Conservation (phyloP, 495 filamentous ascomycete genomes). For the Aspergillus hancockii region DNA sequence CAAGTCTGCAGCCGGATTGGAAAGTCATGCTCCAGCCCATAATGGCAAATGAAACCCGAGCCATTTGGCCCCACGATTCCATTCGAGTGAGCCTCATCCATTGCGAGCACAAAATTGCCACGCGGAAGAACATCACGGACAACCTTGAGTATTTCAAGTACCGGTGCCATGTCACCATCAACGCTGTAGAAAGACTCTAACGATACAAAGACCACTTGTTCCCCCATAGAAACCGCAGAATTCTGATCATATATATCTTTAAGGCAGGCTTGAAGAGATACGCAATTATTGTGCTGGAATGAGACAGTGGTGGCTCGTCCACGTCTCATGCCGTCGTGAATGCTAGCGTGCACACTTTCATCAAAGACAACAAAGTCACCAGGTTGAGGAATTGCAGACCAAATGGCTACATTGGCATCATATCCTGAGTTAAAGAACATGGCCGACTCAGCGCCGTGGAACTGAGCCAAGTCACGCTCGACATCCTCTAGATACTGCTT, state of each 20-base stretch:
- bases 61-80: constrained; percentile 60
- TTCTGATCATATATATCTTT: constrained; percentile 13
- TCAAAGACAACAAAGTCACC: constrained; percentile 67
- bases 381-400: constrained; percentile 56
- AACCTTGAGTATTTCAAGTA: constrained; percentile 50
- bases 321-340: constrained; percentile 65
- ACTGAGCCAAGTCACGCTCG: constrained; percentile 56
- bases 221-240: constrained; percentile 13
- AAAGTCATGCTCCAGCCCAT: constrained; percentile 58
- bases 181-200: constrained; percentile 72
- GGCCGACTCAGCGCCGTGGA: constrained; percentile 56
- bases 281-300: constrained; percentile 52
- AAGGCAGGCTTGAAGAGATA: constrained; percentile 32
- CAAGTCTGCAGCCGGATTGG: constrained; percentile 65
- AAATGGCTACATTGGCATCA: constrained; percentile 67
- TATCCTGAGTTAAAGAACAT: constrained; percentile 68
- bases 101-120: constrained; percentile 57
- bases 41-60: constrained; percentile 56
- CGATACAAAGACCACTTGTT: constrained; percentile 49
- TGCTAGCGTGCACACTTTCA: constrained; percentile 66
- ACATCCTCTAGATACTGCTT: constrained; percentile 49
- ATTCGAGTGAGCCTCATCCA: constrained; percentile 71
- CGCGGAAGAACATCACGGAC: constrained; percentile 50
- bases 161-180: constrained; percentile 65
- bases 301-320: constrained; percentile 44